phyloP scores from a whole-genome alignment of 148 eudicot species.

The Spergularia bocconei region DNA sequence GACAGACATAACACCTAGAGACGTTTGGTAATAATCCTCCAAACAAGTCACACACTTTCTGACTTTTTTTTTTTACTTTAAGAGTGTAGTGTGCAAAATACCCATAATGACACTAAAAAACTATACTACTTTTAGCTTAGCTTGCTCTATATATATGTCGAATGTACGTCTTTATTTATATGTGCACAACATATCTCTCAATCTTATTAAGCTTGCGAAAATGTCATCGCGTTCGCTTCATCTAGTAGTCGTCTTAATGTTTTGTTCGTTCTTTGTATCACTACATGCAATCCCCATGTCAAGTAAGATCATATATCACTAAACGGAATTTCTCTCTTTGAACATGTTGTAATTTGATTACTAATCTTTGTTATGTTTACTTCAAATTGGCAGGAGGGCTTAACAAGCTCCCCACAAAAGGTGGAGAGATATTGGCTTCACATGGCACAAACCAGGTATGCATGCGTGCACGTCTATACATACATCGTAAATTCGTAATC shows the following conservation, averaged over 20 bases:
- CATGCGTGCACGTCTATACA: neutral
- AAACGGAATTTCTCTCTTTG: neutral
- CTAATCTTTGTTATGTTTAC: neutral
- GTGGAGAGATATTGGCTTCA: neutral
- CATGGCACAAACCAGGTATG: slow-evolving; percentile 32
- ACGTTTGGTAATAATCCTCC: slow-evolving; percentile 27
- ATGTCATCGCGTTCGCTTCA: slow-evolving; percentile 33
- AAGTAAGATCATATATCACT: slow-evolving; percentile 29
- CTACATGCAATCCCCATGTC: slow-evolving; percentile 38
- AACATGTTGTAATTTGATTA: neutral
- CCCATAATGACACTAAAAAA: slow-evolving; percentile 1
- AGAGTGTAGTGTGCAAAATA: slow-evolving; percentile 1
- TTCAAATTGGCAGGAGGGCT: slow-evolving; percentile 30
- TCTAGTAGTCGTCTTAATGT: slow-evolving; percentile 28
- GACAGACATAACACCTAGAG: slow-evolving; percentile 22
- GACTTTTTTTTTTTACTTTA: slow-evolving; percentile 10
- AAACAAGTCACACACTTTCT: slow-evolving; percentile 20
- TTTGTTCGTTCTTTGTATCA: slow-evolving; percentile 36
- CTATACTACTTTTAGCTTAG: too few species aligned
- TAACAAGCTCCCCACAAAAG: slow-evolving; percentile 23
- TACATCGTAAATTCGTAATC: neutral
- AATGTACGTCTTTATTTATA: neutral
- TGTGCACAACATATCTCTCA: neutral
- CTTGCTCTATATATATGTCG: slow-evolving; percentile 23
- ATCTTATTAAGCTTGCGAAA: neutral